Evolutionary conservation across 1,284 basidiomycete species (phyloP), one percentile per base, ranked within the genome.

Genomic region (Golubevia pallescens): DNA sequence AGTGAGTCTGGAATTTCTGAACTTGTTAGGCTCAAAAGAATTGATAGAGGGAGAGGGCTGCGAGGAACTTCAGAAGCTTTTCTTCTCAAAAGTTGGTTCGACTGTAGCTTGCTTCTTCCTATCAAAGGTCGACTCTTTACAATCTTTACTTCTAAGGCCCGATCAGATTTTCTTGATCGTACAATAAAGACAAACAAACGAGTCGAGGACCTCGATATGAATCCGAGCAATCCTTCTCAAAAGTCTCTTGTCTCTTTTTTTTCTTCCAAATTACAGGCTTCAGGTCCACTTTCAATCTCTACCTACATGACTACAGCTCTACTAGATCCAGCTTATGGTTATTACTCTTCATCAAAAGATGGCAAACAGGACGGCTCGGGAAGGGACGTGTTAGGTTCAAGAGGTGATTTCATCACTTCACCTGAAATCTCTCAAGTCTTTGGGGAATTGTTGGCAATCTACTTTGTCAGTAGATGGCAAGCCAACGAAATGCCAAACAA

Each of bases 361-460:
- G n/a, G 20, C 2, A 57, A 55, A 34, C 23, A 24, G 14, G 28
- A 32, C n/a, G 4, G 38, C 16, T 38, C 34, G 3, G 66, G 62
- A 0, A 62, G 74, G 23, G 88, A 91, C 52, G 92, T 98, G 1
- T 93, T 99, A 78, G 97, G 97, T 8, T 78, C 90, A 0, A 88
- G 89, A 42, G 97, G 97, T 2, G 97, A 99, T 87, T 99, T 99
- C 79, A 92, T 94, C 52, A 99, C 97, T 1, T 94, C 92, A 71
- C 97, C 97, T 1, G 97, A 99, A 84, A 97, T 99, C 63, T 93
- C 91, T 75, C 95, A 98, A 85, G 90, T 94, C 0, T 99, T 99
- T 86, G 97, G 97, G 70, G 96, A 99, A 90, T 94, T 95, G 80
- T 67, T 65, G n/a, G 55, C 66, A 20, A 60, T 58, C 57, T 81